Conservation (phyloP, 345 rosid species). For the Dipteronia dyeriana region DNA sequence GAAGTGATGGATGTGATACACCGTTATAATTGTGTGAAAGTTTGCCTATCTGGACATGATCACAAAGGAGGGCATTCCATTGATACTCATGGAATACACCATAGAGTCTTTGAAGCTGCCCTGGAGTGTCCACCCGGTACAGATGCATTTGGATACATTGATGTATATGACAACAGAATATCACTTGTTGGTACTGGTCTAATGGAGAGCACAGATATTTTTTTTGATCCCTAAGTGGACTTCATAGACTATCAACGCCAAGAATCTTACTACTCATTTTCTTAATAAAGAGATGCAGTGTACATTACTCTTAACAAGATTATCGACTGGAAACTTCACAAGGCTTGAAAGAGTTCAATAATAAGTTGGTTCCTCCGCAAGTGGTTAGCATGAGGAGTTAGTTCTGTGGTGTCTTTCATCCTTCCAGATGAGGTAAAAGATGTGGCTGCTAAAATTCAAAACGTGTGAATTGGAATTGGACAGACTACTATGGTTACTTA, state of each 20-base stretch:
- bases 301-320: constrained; percentile 7
- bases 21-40: constrained; percentile 66
- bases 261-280: background rate
- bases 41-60: constrained; percentile 86
- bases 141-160: constrained; percentile 73
- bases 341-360: constrained; percentile 11
- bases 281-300: constrained; percentile 5
- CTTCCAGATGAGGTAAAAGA: background rate
- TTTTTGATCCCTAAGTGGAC: constrained; percentile 27
- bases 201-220: constrained; percentile 55
- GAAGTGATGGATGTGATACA: constrained; percentile 81
- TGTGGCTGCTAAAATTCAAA: background rate
- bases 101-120: constrained; percentile 82
- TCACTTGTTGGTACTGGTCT: constrained; percentile 62
- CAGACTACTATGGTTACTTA: background rate
- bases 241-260: background rate
- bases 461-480: background rate
- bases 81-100: constrained; percentile 84
- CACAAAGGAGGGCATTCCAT: constrained; percentile 77
- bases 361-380: background rate
- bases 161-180: constrained; percentile 68
- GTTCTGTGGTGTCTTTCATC: background rate
- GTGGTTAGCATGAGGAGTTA: background rate
- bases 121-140: constrained; percentile 89
- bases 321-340: constrained; percentile 2